Base-by-base conservation (phyloP, 768 basidiomycete genomes). In the Mycena metata region DNA sequence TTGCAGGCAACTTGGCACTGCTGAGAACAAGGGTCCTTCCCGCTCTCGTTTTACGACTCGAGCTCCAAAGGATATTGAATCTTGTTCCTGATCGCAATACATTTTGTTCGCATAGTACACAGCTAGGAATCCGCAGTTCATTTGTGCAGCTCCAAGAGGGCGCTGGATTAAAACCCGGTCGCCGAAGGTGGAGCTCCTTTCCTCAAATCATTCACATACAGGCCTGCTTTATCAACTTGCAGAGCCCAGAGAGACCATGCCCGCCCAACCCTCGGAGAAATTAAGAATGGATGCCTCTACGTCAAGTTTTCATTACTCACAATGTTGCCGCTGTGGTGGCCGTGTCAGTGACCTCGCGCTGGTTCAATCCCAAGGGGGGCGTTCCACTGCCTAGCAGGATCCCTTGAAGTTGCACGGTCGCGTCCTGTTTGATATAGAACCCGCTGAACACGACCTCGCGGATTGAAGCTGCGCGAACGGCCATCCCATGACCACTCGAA, bases 401-500 rank as follows among this genome's bases (percentile, higher is more conserved):
- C 9, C 54, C 66, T 33, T 69, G 69, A 5, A 70, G 57, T 50
- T 74, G 72, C 10, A 74, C 74, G 19, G 66, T 63, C 12, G 74
- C 74, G 24, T 69, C 66, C 35, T 71, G 52, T 61, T 67, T 70
- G 26, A 72, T 66, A 47, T 73, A 75, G 35, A 46, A 75, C n/a
- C 68, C 54, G 50, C 60, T 54, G 50, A 75, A 75, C 1, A 73
- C 74, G 30, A 45, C 68, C n/a, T 75, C 52, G 16, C 74, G 74
- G 19, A 75, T 10, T 21, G 70, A 71, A 13, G 54, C 17, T 3
- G 62, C 67, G 21, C 70, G 72, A 23, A 75, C 54, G 12, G 74
- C 72, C 72, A 75, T 73, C 6, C 74, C 74, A 43, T 75, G 74
- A 17, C 74, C 73, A 58, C 61, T 66, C 39, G 0, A 3, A 17